Conservation (phyloP, 306 rosid genomes). For the Dalbergia cochinchinensis region DNA sequence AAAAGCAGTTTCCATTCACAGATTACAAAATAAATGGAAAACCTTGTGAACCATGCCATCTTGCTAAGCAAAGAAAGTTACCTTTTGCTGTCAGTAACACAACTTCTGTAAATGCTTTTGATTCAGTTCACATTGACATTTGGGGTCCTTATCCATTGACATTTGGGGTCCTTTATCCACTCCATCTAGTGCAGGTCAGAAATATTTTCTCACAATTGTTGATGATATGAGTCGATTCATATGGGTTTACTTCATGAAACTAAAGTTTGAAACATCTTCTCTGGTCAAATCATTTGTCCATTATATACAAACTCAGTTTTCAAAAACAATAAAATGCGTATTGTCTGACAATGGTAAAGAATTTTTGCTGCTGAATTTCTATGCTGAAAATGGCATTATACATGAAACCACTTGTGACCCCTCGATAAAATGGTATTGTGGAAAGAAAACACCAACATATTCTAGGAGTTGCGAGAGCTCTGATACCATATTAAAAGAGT, state of each 20-base stretch:
- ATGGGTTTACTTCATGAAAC: too few relatives aligned
- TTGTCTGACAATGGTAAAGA: neutral
- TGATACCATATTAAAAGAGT: too few relatives aligned
- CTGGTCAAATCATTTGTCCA: neutral
- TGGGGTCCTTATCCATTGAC: too few relatives aligned
- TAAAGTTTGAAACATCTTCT: too few relatives aligned
- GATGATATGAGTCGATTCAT: neutral
- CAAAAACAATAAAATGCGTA: rapidly evolving
- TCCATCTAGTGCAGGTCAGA: neutral
- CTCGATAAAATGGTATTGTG: too few relatives aligned
- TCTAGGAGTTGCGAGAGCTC: too few relatives aligned
- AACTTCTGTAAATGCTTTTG: neutral
- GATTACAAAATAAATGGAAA: too few relatives aligned
- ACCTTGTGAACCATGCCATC: neutral
- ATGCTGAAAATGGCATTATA: neutral
- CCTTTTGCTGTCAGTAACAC: neutral
- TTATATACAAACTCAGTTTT: neutral
- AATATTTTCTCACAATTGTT: neutral
- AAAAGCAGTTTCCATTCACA: too few relatives aligned
- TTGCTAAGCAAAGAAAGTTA: neutral
- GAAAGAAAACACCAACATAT: too few relatives aligned
- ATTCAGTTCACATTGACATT: neutral
- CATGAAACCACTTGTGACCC: too few relatives aligned
- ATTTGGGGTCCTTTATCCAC: neutral
- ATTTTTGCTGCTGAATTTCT: rapidly evolving